Conservation (phyloP, 148 eudicot genomes). For the Silene conica region DNA sequence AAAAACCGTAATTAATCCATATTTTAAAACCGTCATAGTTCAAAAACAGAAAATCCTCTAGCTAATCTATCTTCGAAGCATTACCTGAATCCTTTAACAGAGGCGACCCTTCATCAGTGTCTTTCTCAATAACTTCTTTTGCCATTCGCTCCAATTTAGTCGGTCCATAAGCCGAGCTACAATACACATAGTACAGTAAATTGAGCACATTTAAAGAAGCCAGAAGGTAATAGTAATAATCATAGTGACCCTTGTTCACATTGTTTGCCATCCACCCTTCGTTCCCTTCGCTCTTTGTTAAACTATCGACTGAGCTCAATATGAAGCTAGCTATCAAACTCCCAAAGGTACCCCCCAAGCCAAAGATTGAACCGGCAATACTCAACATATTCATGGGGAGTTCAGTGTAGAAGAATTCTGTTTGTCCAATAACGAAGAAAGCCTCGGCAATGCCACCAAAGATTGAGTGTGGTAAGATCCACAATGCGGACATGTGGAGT, state of each 20-base stretch:
- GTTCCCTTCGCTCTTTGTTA: slow-evolving; percentile 7
- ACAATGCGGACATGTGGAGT: slow-evolving; percentile 20
- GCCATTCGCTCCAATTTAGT: neutral
- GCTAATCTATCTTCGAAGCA: neutral
- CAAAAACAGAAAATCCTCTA: no score
- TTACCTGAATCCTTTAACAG: slow-evolving; percentile 8
- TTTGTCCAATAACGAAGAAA: slow-evolving; percentile 11
- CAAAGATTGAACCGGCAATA: slow-evolving; percentile 12
- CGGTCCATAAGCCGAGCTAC: slow-evolving; percentile 17
- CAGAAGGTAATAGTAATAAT: slow-evolving; percentile 22
- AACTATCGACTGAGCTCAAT: neutral
- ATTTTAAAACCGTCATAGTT: no score
- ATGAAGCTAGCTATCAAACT: slow-evolving; percentile 14
- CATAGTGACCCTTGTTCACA: slow-evolving; percentile 18
- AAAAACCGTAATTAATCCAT: no score
- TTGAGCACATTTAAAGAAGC: slow-evolving; percentile 9
- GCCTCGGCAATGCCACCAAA: slow-evolving; percentile 19
- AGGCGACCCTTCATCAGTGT: neutral
- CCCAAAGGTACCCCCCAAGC: slow-evolving; percentile 2
- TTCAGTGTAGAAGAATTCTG: slow-evolving; percentile 18
- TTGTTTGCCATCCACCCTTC: slow-evolving; percentile 22
- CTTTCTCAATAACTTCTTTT: neutral
- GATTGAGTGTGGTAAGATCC: slow-evolving; percentile 9
- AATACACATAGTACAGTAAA: slow-evolving; percentile 10
- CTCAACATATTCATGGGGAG: slow-evolving; percentile 20